Percentiles rank a stretch among this genome's conserved stretches.
Conservation (phyloP, 1,284 basidiomycete genomes). For the Phylloboletellus chloephorus region DNA sequence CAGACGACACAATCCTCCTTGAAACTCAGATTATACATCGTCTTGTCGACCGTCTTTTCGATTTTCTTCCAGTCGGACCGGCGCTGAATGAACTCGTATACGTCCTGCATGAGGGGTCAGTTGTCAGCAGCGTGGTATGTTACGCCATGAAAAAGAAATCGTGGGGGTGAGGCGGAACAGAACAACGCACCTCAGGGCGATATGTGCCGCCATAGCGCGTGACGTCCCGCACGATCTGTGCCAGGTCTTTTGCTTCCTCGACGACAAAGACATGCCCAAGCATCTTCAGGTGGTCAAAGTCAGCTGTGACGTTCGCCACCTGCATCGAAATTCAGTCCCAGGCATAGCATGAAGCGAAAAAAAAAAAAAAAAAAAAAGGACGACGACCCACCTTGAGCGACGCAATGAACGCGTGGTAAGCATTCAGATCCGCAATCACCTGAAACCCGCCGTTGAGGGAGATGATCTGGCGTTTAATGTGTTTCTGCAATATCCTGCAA, state of each 20-base stretch:
- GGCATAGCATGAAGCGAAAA: no score
- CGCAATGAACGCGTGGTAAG: conserved; percentile 84
- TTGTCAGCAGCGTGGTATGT: conserved; percentile 4
- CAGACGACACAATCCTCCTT: conserved; percentile 79
- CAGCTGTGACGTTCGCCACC: conserved; percentile 66
- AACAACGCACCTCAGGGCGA: conserved; percentile 69
- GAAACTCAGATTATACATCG: conserved; percentile 91
- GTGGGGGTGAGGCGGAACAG: no score
- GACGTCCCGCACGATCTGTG: conserved; percentile 91
- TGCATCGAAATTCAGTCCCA: no score
- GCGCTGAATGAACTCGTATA: conserved; percentile 91
- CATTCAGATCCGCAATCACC: conserved; percentile 93
- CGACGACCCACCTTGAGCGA: conserved; percentile 59
- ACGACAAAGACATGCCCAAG: conserved; percentile 93
- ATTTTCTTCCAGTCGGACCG: conserved; percentile 96
- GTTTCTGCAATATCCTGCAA: conserved; percentile 85
- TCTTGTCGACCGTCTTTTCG: conserved; percentile 90
- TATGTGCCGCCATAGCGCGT: conserved; percentile 91
- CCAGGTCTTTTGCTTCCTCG: conserved; percentile 88
- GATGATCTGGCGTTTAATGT: conserved; percentile 95
- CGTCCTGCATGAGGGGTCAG: conserved; percentile 48
- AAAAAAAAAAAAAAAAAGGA: neutral
- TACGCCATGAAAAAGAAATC: neutral
- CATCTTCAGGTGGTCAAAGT: conserved; percentile 95
- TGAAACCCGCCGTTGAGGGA: conserved; percentile 92